Evolutionary conservation across 2,329 filamentous ascomycete genomes (phyloP), one percentile per base, ranked within the genome.

Genomic region (Periconia macrospinosa): DNA sequence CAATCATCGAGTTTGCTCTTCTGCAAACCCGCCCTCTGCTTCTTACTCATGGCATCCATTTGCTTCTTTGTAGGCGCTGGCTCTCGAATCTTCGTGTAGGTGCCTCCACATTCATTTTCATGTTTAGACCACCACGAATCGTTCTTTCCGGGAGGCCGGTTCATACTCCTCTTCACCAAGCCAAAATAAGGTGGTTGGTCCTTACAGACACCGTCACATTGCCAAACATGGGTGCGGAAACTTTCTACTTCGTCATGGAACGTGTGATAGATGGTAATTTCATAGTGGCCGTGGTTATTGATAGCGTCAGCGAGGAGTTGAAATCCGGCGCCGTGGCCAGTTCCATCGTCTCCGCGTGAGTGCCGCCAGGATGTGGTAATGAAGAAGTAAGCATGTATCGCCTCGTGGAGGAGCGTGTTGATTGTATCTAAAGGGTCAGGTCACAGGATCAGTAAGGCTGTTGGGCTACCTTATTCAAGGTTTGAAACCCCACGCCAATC

Each of bases 311-410:
- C 76, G 1, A 78, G 65, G 15, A 77, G 57, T 43, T 76, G 71
- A 51, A 78, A 78, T 6, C 76, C 76, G 10, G 55, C 56, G 1
- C 76, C 76, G 52, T 79, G 76, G 0, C 76, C 76, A 15, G 76
- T 76, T 0, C 74, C 73, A 49, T 74, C 70, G 30, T 78, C 75
- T 11, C 73, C 73, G 7, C 76, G 70, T 9, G 71, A 71, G 52
- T 78, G 74, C 45, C 55, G 62, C 74, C 74, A 77, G 9, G 75
- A 75, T 2, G 75, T 76, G 14, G 73, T 77, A 37, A 79, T 63
- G 63, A 78, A 78, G 65, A 79, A 77, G 57, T 78, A 79, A 23
- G 76, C 76, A 47, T 78, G 76, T 17, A 78, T 78, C 2, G 72
- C 69, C 54, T 79, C 76, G 53, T 78, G 76, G 2, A 79, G 63